A percentile compares a stretch with the other conserved stretches of the same genome.
These are phyloP conservation scores for Raffaelea deltoideospora DNA, from an alignment of 2,329 filamentous ascomycete species.

Conservation along the genomic window DNA sequence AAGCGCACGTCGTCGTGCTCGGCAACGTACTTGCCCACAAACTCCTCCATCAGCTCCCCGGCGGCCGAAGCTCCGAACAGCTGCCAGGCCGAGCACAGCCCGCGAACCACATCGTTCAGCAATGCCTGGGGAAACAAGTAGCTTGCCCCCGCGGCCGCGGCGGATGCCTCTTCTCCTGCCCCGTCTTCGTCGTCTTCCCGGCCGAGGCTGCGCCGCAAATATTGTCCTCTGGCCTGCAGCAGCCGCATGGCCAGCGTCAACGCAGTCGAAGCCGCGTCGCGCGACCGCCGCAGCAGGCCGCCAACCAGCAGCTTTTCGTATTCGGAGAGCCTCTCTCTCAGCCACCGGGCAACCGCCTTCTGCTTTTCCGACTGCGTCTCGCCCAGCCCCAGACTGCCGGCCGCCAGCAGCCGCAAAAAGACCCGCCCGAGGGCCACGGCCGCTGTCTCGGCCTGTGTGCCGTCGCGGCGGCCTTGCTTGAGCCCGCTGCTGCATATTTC, in stretches of 20 bases:
- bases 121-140: slow-evolving; percentile 55
- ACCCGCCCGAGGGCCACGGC: slow-evolving; percentile 73
- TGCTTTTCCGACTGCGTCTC: slow-evolving; percentile 59
- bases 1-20: slow-evolving; percentile 74
- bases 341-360: slow-evolving; percentile 57
- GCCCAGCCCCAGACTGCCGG: slow-evolving; percentile 52
- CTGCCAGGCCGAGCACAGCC: slow-evolving; percentile 35
- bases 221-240: slow-evolving; percentile 61
- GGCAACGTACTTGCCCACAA: slow-evolving; percentile 62
- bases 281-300: slow-evolving; percentile 41
- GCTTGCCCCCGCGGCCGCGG: background rate
- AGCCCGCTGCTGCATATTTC: slow-evolving; percentile 26
- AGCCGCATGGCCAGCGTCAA: slow-evolving; percentile 72
- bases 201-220: slow-evolving; percentile 39
- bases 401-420: slow-evolving; percentile 66
- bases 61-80: slow-evolving; percentile 1
- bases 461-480: slow-evolving; percentile 19
- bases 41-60: slow-evolving; percentile 47
- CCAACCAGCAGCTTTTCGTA: slow-evolving; percentile 49
- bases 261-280: slow-evolving; percentile 51
- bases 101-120: slow-evolving; percentile 47
- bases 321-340: slow-evolving; percentile 58
- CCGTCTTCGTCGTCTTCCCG: background rate
- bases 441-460: slow-evolving; percentile 35
- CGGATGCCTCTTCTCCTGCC: background rate